Conservation (phyloP, 2,329 filamentous ascomycete genomes). For the Epicoccum sorghinum region DNA sequence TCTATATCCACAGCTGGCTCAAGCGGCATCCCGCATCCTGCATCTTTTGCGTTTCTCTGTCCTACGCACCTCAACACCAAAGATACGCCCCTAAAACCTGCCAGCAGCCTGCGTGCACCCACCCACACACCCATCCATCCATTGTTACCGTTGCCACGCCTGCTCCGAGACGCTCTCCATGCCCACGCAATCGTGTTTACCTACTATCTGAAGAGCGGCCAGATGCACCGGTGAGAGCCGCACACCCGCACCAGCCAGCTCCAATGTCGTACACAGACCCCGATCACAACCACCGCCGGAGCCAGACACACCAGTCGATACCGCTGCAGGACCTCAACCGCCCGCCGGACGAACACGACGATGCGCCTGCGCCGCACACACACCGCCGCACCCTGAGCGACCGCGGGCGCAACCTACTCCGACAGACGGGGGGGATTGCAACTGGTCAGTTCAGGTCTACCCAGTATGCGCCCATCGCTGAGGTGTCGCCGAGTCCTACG, state of each 20-base stretch:
- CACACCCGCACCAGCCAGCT: conserved; percentile 35
- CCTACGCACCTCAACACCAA: not conserved
- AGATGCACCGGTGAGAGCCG: conserved; percentile 37
- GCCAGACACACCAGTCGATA: conserved; percentile 67
- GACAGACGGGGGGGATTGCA: conserved; percentile 51
- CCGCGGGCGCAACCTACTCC: conserved; percentile 55
- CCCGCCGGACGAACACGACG: conserved; percentile 21
- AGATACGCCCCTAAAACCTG: not conserved
- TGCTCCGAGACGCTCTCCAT: conserved; percentile 18
- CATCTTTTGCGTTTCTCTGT: conserved; percentile 1
- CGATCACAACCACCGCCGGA: conserved; percentile 49
- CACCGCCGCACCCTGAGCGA: conserved; percentile 56
- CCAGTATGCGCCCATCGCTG: conserved; percentile 61
- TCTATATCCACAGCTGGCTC: conserved; percentile 14
- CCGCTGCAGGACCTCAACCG: conserved; percentile 60
- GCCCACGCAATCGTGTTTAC: conserved; percentile 27
- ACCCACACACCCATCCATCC: not conserved
- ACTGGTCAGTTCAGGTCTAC: conserved; percentile 47
- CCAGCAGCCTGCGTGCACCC: not conserved
- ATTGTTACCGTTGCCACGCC: conserved; percentile 13
- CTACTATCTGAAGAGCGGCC: conserved; percentile 34
- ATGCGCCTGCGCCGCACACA: conserved; percentile 36
- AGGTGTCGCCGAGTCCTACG: conserved; percentile 58
- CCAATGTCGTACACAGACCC: conserved; percentile 58
- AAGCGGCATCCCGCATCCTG: not conserved